Base-by-base conservation (phyloP, 139 green algal species). In the Chlamydomonas sphaeroides region DNA sequence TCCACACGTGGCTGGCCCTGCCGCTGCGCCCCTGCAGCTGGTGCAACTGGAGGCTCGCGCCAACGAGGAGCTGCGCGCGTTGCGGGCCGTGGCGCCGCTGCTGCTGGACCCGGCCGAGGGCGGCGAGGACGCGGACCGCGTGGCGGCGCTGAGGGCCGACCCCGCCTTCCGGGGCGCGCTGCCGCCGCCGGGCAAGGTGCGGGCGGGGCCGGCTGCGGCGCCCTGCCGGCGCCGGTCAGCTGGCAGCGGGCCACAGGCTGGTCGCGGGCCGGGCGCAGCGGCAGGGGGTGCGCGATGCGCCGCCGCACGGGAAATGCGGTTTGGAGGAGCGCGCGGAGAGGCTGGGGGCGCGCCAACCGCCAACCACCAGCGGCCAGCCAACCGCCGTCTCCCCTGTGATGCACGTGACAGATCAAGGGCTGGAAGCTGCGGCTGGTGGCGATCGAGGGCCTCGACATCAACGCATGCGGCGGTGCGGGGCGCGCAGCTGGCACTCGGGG, bases 361-460 rank as follows among this genome's bases (percentile, higher is more conserved):
- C n/a, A n/a, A n/a, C n/a, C n/a, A n/a, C n/a, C n/a, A n/a, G n/a
- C n/a, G n/a, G n/a, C n/a, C n/a, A n/a, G n/a, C n/a, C n/a, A n/a
- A n/a, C n/a, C n/a, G n/a, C n/a, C n/a, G n/a, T n/a, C n/a, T n/a
- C n/a, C 17, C 59, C 20, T 66, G 30, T 20, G 0, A 26, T 41
- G 33, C n/a, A n/a, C n/a, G 36, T 33, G 6, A 4, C 75, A 82
- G 75, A 65, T 82, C 61, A 84, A 84, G 77, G 77, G 77, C 28
- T 25, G 57, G 26, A 66, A 59, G 65, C 65, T 84, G 65, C 63
- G 77, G 48, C 49, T 84, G 63, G 56, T 84, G 61, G 17, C 67
- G 23, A 32, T 84, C 28, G 65, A 84, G 77, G 63, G 77, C 0
- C 77, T 84, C 0, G 77, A 84, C 65, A 75, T 84, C 65, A 84